These are phyloP conservation scores for Phaeosphaeriaceae sp. DNA, from an alignment of 2,329 filamentous ascomycete species.

Conservation along the genomic window DNA sequence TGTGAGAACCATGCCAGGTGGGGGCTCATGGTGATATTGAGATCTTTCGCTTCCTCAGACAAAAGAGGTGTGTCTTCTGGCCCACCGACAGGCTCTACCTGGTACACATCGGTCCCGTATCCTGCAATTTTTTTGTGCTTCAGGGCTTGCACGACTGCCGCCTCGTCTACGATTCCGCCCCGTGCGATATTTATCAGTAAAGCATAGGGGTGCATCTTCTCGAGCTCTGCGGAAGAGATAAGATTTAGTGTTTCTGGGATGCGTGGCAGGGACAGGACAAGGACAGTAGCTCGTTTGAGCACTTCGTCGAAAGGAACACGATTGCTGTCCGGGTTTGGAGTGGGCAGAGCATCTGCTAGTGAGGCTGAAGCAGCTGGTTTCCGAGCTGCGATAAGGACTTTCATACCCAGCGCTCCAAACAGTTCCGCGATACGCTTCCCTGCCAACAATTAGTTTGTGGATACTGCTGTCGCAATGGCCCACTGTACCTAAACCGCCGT, in stretches of 20 bases:
- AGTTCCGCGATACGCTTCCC: slow-evolving; percentile 55
- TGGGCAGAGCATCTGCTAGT: slow-evolving; percentile 8
- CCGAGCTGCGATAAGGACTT: slow-evolving; percentile 57
- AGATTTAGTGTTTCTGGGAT: slow-evolving; percentile 42
- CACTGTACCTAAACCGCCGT: slow-evolving; percentile 55
- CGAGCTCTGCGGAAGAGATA: slow-evolving; percentile 50
- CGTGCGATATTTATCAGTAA: slow-evolving; percentile 59
- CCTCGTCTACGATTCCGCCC: slow-evolving; percentile 60
- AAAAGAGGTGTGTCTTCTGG: slow-evolving; percentile 53
- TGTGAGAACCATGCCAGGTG: slow-evolving; percentile 63
- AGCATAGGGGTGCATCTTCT: slow-evolving; percentile 53
- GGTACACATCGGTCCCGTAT: slow-evolving; percentile 60
- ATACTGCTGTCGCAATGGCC: slow-evolving; percentile 1
- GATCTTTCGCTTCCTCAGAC: slow-evolving; percentile 50
- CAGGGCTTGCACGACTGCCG: slow-evolving; percentile 55
- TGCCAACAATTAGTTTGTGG: slow-evolving; percentile 21
- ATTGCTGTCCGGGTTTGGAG: slow-evolving; percentile 19
- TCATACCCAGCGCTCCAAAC: slow-evolving; percentile 57
- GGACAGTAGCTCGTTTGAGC: slow-evolving; percentile 45
- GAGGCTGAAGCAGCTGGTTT: slow-evolving; percentile 19
- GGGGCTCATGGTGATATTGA: slow-evolving; percentile 60
- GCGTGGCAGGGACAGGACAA: slow-evolving; percentile 46
- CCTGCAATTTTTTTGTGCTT: slow-evolving; percentile 55
- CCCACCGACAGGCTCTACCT: slow-evolving; percentile 54
- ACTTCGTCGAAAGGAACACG: slow-evolving; percentile 49